These are phyloP conservation scores for Teunomyces cretensis DNA, from an alignment of 805 yeast genomes.

Conservation along the genomic window DNA sequence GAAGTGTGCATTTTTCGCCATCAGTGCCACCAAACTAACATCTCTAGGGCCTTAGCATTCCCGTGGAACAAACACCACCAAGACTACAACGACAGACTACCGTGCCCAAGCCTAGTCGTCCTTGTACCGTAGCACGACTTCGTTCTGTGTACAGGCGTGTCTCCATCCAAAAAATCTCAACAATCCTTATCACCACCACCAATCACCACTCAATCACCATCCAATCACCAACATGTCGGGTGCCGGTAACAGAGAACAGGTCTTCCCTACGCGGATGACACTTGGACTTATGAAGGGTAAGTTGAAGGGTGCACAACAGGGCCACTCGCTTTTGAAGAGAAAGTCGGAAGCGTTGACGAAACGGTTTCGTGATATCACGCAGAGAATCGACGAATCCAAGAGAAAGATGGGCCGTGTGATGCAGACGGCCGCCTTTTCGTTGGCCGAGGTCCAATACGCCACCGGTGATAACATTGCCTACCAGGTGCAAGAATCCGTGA, in stretches of 20 bases:
- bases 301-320: constrained; percentile 96
- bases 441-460: constrained; percentile 96
- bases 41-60: too few relatives aligned
- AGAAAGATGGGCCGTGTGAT: constrained; percentile 97
- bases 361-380: constrained; percentile 93
- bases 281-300: constrained; percentile 92
- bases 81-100: too few relatives aligned
- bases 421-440: constrained; percentile 97
- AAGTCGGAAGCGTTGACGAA: constrained; percentile 96
- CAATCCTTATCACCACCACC: background rate
- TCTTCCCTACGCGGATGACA: constrained; percentile 97
- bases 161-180: background rate
- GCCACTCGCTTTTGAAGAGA: constrained; percentile 88
- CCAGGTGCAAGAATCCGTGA: constrained; percentile 93
- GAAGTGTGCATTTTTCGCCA: too few relatives aligned
- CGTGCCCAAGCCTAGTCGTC: too few relatives aligned
- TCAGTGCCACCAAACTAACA: too few relatives aligned
- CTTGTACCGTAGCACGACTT: background rate
- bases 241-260: constrained; percentile 85
- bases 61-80: too few relatives aligned
- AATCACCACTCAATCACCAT: background rate
- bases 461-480: constrained; percentile 95
- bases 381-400: constrained; percentile 90
- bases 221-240: constrained; percentile 49
- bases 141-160: background rate